phyloP scores from a whole-genome alignment of 148 eudicot genomes.

The Diospyros kaki region DNA sequence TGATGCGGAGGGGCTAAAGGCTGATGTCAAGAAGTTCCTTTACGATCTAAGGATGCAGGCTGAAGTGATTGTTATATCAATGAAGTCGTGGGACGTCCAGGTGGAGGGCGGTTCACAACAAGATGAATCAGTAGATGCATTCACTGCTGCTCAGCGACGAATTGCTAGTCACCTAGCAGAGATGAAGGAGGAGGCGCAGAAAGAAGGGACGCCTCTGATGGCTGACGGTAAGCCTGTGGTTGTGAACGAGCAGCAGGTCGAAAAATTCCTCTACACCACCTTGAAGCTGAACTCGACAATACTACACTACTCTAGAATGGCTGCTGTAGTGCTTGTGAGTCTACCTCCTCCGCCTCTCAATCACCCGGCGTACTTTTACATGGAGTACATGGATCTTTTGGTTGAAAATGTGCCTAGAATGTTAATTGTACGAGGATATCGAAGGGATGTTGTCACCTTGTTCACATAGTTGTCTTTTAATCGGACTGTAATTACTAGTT shows the following conservation, averaged over 20 bases:
- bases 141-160: conserved; percentile 61
- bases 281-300: conserved; percentile 82
- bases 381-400: conserved; percentile 97
- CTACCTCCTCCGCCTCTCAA: conserved; percentile 82
- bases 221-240: conserved; percentile 75
- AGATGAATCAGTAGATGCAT: conserved; percentile 85
- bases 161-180: conserved; percentile 48
- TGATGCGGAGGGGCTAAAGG: conserved; percentile 81
- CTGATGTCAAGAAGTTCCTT: conserved; percentile 89
- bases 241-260: conserved; percentile 86
- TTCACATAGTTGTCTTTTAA: conserved; percentile 51
- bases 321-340: conserved; percentile 93
- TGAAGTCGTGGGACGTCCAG: conserved; percentile 81
- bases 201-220: conserved; percentile 56
- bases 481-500: not conserved
- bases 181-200: conserved; percentile 59
- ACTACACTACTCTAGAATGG: conserved; percentile 84
- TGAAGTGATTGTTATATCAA: conserved; percentile 86
- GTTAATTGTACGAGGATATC: conserved; percentile 84
- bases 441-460: conserved; percentile 90
- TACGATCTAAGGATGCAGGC: conserved; percentile 97
- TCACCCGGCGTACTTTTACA: conserved; percentile 85
- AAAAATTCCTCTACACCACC: conserved; percentile 87
- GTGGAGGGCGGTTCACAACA: conserved; percentile 52
- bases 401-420: conserved; percentile 97